Percentiles rank a stretch among this genome's conserved stretches.
phyloP scores from a whole-genome alignment of 805 yeast species.

The Schizosaccharomyces cryophilus region DNA sequence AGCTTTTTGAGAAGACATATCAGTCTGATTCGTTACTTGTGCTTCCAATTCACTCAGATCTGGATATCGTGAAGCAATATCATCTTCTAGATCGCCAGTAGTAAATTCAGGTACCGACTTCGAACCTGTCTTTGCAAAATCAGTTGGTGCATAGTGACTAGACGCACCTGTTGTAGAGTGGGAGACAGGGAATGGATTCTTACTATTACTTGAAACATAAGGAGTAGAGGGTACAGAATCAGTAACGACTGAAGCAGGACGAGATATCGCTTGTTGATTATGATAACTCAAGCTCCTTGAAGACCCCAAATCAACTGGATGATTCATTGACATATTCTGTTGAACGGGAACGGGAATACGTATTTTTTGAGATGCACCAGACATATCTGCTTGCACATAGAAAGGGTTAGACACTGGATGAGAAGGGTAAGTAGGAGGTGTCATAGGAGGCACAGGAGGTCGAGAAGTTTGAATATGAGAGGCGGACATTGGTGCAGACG shows the following conservation, averaged over 20 bases:
- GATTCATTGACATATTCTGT: too few species aligned
- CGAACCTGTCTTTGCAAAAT: neutral
- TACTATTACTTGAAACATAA: neutral
- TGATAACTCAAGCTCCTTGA: too few species aligned
- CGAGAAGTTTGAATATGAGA: neutral
- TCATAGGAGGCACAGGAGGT: neutral
- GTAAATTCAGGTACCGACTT: neutral
- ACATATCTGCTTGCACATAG: neutral
- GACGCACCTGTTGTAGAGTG: neutral
- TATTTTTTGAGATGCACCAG: neutral
- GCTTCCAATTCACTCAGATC: neutral
- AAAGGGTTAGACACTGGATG: neutral
- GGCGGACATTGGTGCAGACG: neutral
- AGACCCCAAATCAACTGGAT: too few species aligned
- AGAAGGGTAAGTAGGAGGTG: neutral
- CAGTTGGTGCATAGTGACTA: neutral
- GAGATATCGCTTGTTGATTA: too few species aligned
- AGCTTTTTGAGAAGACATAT: neutral
- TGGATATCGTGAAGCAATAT: neutral
- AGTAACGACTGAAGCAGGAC: too few species aligned
- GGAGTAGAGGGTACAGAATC: too few species aligned
- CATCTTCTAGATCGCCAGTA: neutral
- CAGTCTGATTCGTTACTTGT: neutral
- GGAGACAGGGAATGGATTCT: neutral
- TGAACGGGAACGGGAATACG: too few species aligned